phyloP scores from a whole-genome alignment of 106 monocot genomes.

The Iris macrosiphon region DNA sequence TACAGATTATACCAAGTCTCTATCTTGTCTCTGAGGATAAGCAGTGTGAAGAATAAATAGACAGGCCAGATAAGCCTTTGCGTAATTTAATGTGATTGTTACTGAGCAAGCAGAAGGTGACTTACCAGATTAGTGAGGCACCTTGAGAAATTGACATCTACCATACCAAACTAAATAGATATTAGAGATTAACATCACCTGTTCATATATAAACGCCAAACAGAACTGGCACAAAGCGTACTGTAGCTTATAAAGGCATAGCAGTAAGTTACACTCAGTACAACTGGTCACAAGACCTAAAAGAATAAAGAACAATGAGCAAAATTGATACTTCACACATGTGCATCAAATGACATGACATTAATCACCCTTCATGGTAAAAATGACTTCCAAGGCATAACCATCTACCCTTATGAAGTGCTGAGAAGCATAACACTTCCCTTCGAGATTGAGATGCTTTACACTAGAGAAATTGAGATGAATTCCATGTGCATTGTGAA shows the following conservation, averaged over 20 bases:
- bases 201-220: not conserved
- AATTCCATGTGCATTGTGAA: not conserved
- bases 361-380: not conserved
- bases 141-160: conserved; percentile 5
- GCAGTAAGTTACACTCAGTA: not conserved
- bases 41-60: not conserved
- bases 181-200: conserved; percentile 4
- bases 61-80: not conserved
- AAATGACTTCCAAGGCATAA: not conserved
- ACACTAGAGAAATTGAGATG: too few species aligned
- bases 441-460: too few species aligned
- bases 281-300: too few species aligned
- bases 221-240: not conserved
- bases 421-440: not conserved
- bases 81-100: not conserved
- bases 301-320: too few species aligned
- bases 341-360: not conserved
- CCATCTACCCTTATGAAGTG: not conserved
- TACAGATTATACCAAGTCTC: not conserved
- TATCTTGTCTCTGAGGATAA: not conserved
- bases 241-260: too few species aligned
- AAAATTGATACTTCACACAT: not conserved
- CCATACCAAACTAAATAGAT: conserved; percentile 1
- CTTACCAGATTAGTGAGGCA: conserved; percentile 3
- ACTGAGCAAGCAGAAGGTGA: not conserved